Evolutionary conservation across 805 yeast genomes (phyloP), one percentile per base, ranked within the genome.

Genomic region (Lachancea thermotolerans): DNA sequence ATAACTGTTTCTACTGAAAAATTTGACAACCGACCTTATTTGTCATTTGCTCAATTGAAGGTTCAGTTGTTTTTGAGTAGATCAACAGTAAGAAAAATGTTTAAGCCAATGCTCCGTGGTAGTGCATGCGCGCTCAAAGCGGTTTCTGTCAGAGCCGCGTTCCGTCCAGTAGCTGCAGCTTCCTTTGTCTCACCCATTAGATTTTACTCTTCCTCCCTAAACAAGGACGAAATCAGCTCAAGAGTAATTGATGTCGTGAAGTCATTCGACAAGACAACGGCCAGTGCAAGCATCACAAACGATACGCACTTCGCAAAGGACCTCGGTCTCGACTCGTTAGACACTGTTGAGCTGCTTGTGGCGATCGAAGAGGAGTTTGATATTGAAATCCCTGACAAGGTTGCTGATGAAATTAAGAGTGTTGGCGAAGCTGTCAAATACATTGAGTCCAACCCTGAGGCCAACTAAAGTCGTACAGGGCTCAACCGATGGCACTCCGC

Each of bases 351-450:
- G 72, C 90, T 93, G 45, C 77, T 93, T 58, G 95, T 93, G 67
- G 96, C 96, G 47, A 82, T 91, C 60, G 99, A 91, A 74, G 96
- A 90, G 74, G 90, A 82, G 65, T 82, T 82, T 54, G 88, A 86
- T 59, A 77, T 87, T 62, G 85, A 83, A 65, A 79, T 86, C 62
- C 88, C 95, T 32, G 96, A 88, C 71, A 82, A 85, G 65, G 86
- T 87, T 57, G 93, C 96, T 45, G 97, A 91, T 65, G 90, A 85
- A 64, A 82, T 93, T 67, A 88, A 85, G 73, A 86, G 95, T 46
- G 93, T 93, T 53, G 89, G 87, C 56, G 95, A 90, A 72, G 95
- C 96, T 49, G 78, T 90, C 52, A 88, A 89, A 60, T 87, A 87
- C 71, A 85, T 91, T 56, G 74, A 77, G 51, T 77, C 81, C 56